Evolutionary conservation across 352 stramenopile species (phyloP).

Genomic region (Globisporangium canariense): DNA sequence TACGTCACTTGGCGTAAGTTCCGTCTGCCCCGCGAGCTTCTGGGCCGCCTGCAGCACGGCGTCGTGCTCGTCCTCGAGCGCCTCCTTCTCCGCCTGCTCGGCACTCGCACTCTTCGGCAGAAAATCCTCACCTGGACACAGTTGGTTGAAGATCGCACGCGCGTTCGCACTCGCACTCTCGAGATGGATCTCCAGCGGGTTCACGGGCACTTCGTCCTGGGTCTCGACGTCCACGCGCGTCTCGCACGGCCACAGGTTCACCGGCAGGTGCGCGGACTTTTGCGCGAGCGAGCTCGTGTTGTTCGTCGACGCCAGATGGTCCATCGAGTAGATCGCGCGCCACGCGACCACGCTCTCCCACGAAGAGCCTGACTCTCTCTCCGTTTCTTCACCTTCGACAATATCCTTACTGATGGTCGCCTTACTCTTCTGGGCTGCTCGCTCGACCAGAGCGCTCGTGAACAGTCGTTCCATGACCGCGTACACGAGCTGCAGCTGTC

Average conservation of each 20-base stretch:
- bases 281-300: slow-evolving; percentile 8
- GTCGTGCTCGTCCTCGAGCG: slow-evolving; percentile 56
- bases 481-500: slow-evolving; percentile 37
- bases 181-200: slow-evolving; percentile 56
- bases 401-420: background rate
- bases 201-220: slow-evolving; percentile 3
- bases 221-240: slow-evolving; percentile 21
- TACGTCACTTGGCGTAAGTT: background rate
- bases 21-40: slow-evolving; percentile 29
- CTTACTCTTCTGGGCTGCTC: background rate
- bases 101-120: slow-evolving; percentile 58
- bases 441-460: slow-evolving; percentile 21
- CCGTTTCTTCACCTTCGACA: background rate
- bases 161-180: slow-evolving; percentile 62
- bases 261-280: slow-evolving; percentile 29
- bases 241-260: slow-evolving; percentile 51
- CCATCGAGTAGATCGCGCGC: slow-evolving; percentile 61
- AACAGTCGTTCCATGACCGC: slow-evolving; percentile 32
- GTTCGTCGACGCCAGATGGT: slow-evolving; percentile 31
- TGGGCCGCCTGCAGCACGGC: slow-evolving; percentile 57
- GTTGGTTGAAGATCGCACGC: slow-evolving; percentile 48
- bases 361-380: slow-evolving; percentile 2
- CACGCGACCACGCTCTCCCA: slow-evolving; percentile 41
- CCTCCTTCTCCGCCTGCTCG: slow-evolving; percentile 51
- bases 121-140: slow-evolving; percentile 61